phyloP scores from a whole-genome alignment of 1,284 basidiomycete genomes.

The Trichosporon coremiiforme region DNA sequence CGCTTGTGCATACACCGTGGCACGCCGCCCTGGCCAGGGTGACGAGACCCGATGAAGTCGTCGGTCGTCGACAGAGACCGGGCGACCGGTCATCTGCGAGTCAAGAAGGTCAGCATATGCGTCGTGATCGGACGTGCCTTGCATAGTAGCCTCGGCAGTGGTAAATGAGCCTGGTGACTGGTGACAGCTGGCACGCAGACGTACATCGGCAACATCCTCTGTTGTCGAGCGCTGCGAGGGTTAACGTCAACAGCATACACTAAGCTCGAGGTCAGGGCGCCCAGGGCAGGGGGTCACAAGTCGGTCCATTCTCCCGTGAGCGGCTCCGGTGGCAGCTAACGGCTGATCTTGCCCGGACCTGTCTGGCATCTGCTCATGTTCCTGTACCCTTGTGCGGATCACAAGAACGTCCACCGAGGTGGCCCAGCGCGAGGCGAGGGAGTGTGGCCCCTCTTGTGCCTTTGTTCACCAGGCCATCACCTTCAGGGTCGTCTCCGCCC shows the following conservation, averaged over 20 bases:
- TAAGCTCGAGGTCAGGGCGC: background rate
- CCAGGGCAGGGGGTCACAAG: background rate
- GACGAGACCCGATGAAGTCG: too few species aligned
- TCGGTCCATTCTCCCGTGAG: slow-evolving; percentile 8
- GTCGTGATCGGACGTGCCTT: background rate
- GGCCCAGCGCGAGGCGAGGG: background rate
- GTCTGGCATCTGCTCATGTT: slow-evolving; percentile 6
- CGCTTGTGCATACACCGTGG: background rate
- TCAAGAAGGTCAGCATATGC: background rate
- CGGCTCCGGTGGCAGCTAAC: background rate
- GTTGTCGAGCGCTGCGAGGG: background rate
- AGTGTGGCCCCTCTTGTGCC: background rate
- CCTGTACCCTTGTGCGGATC: slow-evolving; percentile 1
- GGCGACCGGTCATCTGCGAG: background rate
- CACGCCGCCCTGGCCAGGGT: too few species aligned
- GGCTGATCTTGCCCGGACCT: slow-evolving; percentile 4
- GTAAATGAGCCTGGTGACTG: background rate
- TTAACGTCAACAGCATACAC: background rate
- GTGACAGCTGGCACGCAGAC: background rate
- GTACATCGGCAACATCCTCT: background rate
- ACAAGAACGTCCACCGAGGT: background rate
- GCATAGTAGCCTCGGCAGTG: background rate
- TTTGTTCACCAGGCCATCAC: background rate
- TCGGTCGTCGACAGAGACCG: background rate
- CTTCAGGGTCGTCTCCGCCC: background rate